phyloP scores from a whole-genome alignment of 1,139 yeast species.

The Diutina siamensis region DNA sequence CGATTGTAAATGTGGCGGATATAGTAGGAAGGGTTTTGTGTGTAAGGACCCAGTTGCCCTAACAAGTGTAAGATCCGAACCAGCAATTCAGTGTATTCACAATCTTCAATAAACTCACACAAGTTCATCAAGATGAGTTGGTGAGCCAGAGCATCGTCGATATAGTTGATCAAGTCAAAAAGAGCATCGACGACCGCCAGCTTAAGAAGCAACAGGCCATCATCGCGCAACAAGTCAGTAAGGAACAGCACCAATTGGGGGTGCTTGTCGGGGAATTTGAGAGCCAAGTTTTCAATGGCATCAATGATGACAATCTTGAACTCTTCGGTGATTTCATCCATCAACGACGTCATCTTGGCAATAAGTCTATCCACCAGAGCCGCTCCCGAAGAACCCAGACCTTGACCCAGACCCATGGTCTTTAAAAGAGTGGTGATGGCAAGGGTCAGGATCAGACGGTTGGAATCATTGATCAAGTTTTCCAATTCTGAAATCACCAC shows the following conservation, averaged over 20 bases:
- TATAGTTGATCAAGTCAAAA: conserved; percentile 78
- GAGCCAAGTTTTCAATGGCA: conserved; percentile 83
- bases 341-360: conserved; percentile 75
- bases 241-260: conserved; percentile 72
- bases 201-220: conserved; percentile 80
- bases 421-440: conserved; percentile 93
- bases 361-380: conserved; percentile 85
- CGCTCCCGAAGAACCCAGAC: conserved; percentile 20
- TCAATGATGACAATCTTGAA: conserved; percentile 91
- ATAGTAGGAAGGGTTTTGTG: conserved; percentile 78
- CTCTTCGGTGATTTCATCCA: conserved; percentile 93
- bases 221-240: conserved; percentile 78
- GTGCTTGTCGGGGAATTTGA: conserved; percentile 88
- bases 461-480: conserved; percentile 73
- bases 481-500: conserved; percentile 72
- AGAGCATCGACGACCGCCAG: conserved; percentile 85
- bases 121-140: conserved; percentile 77
- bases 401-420: conserved; percentile 72
- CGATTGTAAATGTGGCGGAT: conserved; percentile 95
- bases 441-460: conserved; percentile 93
- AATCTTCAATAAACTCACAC: conserved; percentile 96
- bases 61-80: conserved; percentile 83
- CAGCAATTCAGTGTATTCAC: conserved; percentile 88
- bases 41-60: conserved; percentile 90
- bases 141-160: conserved; percentile 64